A percentile compares a stretch with the other conserved stretches of the same genome.
phyloP scores from a whole-genome alignment of 1,139 yeast genomes.

The Debaryomyces nepalensis region DNA sequence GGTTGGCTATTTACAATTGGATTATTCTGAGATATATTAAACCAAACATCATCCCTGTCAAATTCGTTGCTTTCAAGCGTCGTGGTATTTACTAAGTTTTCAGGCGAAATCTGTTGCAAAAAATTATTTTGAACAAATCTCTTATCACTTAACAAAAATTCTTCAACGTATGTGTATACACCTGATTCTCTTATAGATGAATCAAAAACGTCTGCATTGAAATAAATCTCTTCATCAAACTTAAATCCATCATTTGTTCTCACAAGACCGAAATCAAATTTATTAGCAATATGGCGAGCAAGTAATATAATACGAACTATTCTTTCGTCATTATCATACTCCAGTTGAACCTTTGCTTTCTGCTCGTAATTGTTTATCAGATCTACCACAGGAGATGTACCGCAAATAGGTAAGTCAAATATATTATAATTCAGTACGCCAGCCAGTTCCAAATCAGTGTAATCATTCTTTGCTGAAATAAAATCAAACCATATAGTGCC shows the following conservation, averaged over 20 bases:
- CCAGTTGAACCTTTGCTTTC: constrained; percentile 18
- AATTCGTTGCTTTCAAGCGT: constrained; percentile 13
- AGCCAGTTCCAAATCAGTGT: constrained; percentile 53
- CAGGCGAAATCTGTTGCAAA: constrained; percentile 39
- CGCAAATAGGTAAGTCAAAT: constrained; percentile 71
- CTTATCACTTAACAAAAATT: constrained; percentile 46
- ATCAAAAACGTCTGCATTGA: constrained; percentile 26
- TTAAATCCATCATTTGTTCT: constrained; percentile 51
- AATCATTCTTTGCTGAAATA: constrained; percentile 53
- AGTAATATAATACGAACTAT: constrained; percentile 55
- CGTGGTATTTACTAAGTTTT: constrained; percentile 24
- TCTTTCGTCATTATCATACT: constrained; percentile 39
- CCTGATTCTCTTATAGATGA: constrained; percentile 23
- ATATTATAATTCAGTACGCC: constrained; percentile 60
- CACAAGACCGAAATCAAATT: constrained; percentile 57
- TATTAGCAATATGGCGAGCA: constrained; percentile 54
- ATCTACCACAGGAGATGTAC: constrained; percentile 48
- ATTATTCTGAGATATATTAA: constrained; percentile 22
- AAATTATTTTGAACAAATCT: constrained; percentile 50
- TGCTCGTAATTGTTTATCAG: constrained; percentile 27
- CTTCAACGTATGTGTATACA: constrained; percentile 35
- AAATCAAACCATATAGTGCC: constrained; percentile 81
- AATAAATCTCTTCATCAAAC: constrained; percentile 37
- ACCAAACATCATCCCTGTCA: constrained; percentile 34
- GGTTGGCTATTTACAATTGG: constrained; percentile 21